A percentile compares a stretch with the other conserved stretches of the same genome.
phyloP scores from a whole-genome alignment of 495 filamentous ascomycete species.

The Daldinia caldariorum region DNA sequence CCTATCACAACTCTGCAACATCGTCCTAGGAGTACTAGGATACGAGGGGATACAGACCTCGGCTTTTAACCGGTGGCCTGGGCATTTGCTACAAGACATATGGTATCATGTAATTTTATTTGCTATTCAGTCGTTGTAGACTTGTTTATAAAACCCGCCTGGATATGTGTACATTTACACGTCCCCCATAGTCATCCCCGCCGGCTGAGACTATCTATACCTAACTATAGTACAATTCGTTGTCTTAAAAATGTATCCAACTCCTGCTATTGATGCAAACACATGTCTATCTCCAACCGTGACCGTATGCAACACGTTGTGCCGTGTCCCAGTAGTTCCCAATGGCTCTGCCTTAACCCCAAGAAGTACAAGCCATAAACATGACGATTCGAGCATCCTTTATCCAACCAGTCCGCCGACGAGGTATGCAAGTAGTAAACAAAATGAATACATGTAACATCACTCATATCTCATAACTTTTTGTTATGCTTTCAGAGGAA shows the following conservation, averaged over 20 bases:
- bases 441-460: constrained; percentile 40
- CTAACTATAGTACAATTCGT: constrained; percentile 31
- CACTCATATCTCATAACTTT: constrained; percentile 46
- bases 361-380: constrained; percentile 10
- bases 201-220: constrained; percentile 8
- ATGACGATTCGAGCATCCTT: constrained; percentile 25
- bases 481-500: constrained; percentile 32
- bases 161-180: not conserved
- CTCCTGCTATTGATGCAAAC: constrained; percentile 24
- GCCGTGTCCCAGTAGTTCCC: not conserved
- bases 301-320: constrained; percentile 16
- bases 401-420: constrained; percentile 22
- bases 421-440: constrained; percentile 30
- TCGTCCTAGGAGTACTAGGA: too few relatives aligned
- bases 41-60: too few relatives aligned
- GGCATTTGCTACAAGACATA: too few relatives aligned
- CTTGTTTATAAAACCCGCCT: constrained; percentile 1
- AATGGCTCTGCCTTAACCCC: not conserved
- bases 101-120: not conserved
- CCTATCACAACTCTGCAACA: too few relatives aligned
- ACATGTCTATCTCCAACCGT: constrained; percentile 34
- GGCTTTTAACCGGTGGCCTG: too few relatives aligned
- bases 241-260: constrained; percentile 14
- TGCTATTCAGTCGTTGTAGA: not conserved
- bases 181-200: not conserved